Percentiles rank a stretch among this genome's conserved stretches.
Evolutionary conservation across 768 basidiomycete species (phyloP).

Genomic region (Kwoniella dendrophila): DNA sequence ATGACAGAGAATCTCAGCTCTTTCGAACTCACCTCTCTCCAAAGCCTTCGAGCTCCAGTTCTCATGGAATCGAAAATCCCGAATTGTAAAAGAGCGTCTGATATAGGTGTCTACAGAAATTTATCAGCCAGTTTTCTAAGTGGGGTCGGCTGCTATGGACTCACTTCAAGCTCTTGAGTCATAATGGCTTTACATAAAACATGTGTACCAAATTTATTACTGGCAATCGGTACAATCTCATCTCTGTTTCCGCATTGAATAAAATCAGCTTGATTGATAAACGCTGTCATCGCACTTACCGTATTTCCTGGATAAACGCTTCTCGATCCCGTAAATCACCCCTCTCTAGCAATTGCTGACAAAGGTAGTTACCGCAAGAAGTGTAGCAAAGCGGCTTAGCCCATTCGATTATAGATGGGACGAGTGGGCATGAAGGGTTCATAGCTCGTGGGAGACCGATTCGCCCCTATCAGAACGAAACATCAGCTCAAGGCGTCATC

Average conservation of each 20-base stretch:
- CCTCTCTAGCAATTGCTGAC: conserved; percentile 51
- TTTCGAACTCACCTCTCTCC: conserved; percentile 43
- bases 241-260: conserved; percentile 22
- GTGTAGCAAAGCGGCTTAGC: conserved; percentile 40
- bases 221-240: conserved; percentile 46
- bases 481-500: neutral
- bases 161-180: conserved; percentile 46
- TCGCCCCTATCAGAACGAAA: conserved; percentile 17
- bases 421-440: conserved; percentile 20
- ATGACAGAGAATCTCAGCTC: neutral
- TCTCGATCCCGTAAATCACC: conserved; percentile 35
- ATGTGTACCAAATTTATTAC: conserved; percentile 53
- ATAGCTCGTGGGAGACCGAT: conserved; percentile 21
- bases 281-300: too few species aligned
- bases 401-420: conserved; percentile 39
- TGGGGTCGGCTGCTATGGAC: neutral
- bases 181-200: conserved; percentile 52
- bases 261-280: neutral
- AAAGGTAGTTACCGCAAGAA: conserved; percentile 53
- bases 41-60: conserved; percentile 50
- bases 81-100: conserved; percentile 41
- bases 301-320: conserved; percentile 44
- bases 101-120: conserved; percentile 34
- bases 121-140: neutral
- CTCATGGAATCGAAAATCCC: conserved; percentile 51